Conservation (phyloP, 2,329 filamentous ascomycete genomes). For the Colletotrichum destructivum region DNA sequence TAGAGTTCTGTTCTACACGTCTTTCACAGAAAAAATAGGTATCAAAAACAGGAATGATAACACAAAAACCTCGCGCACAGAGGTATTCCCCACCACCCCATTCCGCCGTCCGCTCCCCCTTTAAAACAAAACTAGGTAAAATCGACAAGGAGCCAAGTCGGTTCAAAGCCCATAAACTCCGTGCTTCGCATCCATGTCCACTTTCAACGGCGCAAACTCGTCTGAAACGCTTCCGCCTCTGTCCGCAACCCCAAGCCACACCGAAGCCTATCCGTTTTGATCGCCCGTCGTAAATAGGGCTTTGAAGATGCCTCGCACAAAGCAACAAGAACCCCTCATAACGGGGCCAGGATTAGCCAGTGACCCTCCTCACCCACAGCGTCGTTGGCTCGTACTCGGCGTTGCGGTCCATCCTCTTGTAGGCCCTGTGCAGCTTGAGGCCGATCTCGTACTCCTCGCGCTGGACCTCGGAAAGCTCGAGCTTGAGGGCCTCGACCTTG, state of each 20-base stretch:
- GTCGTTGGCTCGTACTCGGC: conserved; percentile 75
- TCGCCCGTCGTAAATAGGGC: not conserved
- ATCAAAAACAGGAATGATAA: conserved; percentile 30
- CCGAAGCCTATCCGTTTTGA: conserved; percentile 3
- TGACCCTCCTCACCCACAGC: conserved; percentile 85
- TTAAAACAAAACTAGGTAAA: not conserved
- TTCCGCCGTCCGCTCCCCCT: not conserved
- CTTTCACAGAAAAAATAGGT: conserved; percentile 17
- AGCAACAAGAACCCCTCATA: not conserved
- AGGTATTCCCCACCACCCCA: too few relatives aligned
- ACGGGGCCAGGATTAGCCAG: conserved; percentile 60
- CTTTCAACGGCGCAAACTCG: conserved; percentile 24
- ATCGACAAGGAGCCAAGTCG: not conserved
- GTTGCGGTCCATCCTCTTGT: conserved; percentile 81
- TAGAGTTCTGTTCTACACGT: conserved; percentile 30
- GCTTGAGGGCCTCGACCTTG: conserved; percentile 76
- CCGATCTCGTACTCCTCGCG: conserved; percentile 85
- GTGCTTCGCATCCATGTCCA: conserved; percentile 13
- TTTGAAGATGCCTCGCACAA: not conserved
- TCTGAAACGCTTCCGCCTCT: conserved; percentile 35
- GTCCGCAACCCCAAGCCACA: conserved; percentile 18
- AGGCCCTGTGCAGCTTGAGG: conserved; percentile 79
- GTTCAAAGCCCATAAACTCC: conserved; percentile 22
- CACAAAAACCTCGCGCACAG: not conserved
- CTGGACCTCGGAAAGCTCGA: conserved; percentile 80